Conservation (phyloP, 805 yeast genomes). For the Starmerella sp. region DNA sequence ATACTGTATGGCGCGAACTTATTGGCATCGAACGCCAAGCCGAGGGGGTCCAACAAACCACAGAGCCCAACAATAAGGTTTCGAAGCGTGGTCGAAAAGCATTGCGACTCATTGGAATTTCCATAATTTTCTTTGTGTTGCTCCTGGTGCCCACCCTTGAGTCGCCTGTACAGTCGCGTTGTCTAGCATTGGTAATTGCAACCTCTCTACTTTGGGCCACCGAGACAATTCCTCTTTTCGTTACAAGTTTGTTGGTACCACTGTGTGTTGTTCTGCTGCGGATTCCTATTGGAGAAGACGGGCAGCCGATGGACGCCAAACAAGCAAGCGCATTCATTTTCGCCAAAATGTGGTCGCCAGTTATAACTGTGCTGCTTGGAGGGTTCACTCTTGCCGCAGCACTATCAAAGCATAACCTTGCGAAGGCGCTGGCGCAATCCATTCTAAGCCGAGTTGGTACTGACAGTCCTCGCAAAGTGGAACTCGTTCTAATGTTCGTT, state of each 20-base stretch:
- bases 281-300: constrained; percentile 34
- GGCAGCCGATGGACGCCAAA: constrained; percentile 42
- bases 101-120: constrained; percentile 36
- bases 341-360: constrained; percentile 89
- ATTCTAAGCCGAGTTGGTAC: constrained; percentile 78
- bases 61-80: constrained; percentile 18
- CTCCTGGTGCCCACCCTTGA: constrained; percentile 36
- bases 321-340: constrained; percentile 72
- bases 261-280: constrained; percentile 61
- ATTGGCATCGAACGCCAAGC: constrained; percentile 72
- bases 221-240: constrained; percentile 84
- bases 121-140: constrained; percentile 39
- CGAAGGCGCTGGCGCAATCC: constrained; percentile 71
- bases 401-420: constrained; percentile 78
- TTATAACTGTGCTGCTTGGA: constrained; percentile 77
- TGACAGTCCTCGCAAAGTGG: constrained; percentile 55
- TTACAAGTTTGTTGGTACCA: constrained; percentile 77
- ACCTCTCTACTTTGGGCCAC: constrained; percentile 92
- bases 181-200: constrained; percentile 71
- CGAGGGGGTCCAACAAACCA: constrained; percentile 10
- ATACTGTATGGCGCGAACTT: constrained; percentile 96
- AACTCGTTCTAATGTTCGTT: constrained; percentile 73
- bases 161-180: constrained; percentile 53
- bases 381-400: constrained; percentile 96
- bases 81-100: neutral